Base-by-base conservation (phyloP, 176 grass and related monocot species). In the Triticum turgidum region DNA sequence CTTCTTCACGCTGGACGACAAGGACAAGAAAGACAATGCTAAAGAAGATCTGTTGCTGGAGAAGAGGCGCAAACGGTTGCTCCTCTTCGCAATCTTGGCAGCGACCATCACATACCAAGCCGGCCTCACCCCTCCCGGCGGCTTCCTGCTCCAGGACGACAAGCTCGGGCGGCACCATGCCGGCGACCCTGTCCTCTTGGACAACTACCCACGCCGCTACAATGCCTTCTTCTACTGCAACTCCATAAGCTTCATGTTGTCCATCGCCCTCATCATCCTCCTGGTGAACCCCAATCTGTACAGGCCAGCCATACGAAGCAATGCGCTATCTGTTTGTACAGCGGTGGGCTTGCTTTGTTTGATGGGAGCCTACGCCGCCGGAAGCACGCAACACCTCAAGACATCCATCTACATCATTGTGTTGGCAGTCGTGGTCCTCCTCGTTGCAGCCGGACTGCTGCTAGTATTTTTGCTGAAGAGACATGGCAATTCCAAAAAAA, bases 221-320 rank as follows among this genome's bases (percentile, higher is more conserved):
- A 37, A 82, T 0, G 30, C 29, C 3, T 88, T 88, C 69, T 88
- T 88, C 64, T 88, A 88, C 64, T 88, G 86, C 59, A 88, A 88
- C 7, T 58, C 86, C 0, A 13, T 86, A 4, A 90, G 88, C 67
- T 93, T 93, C 77, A 84, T 93, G 77, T 27, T 85, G 9, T 90
- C 91, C 0, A 25, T 90, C 0, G 76, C 89, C 18, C 45, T 93
- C 20, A 90, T 93, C 8, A 22, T 93, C 4, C 79, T 93, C 10
- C 88, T 93, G 1, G 83, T 82, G 47, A 86, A 85, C 69, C 88
- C 77, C 32, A 81, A 85, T 25, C 35, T 89, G 1, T 89, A 89
- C 77, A 81, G 21, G 37, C 71, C 70, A 0, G 78, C 70, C 70
- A 86, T 86, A 21, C 21, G 38, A 1, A 86, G 70, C 83, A 82